A percentile compares a stretch with the other conserved stretches of the same genome.
phyloP scores from a whole-genome alignment of 73 alveolate species.

The Paramecium primaurelia region DNA sequence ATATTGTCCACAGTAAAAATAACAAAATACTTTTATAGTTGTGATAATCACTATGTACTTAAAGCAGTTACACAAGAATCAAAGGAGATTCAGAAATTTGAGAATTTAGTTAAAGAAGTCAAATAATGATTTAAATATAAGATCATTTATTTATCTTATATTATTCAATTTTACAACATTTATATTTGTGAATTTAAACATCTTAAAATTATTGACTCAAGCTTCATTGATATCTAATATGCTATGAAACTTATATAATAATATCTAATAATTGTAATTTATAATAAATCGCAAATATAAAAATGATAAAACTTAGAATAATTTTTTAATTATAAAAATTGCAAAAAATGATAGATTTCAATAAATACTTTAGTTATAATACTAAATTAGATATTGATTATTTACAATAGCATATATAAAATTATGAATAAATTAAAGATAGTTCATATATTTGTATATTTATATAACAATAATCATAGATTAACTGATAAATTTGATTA shows the following conservation, averaged over 20 bases:
- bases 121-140: background rate
- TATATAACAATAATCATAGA: no score
- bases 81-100: conserved; percentile 31
- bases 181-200: background rate
- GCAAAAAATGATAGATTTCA: background rate
- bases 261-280: background rate
- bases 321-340: no score
- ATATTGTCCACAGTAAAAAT: conserved; percentile 80
- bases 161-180: background rate
- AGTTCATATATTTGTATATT: no score
- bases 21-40: background rate
- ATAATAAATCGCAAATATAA: no score
- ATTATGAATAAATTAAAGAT: no score
- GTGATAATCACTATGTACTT: conserved; percentile 55
- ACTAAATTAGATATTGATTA: background rate
- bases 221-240: background rate
- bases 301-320: background rate
- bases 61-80: conserved; percentile 54
- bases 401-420: no score
- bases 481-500: no score
- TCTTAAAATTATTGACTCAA: background rate
- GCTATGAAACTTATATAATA: background rate
- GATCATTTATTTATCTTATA: background rate
- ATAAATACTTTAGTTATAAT: no score
- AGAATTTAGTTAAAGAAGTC: conserved; percentile 38